Conservation (phyloP, 768 basidiomycete genomes). For the Hysterangium stoloniferum region DNA sequence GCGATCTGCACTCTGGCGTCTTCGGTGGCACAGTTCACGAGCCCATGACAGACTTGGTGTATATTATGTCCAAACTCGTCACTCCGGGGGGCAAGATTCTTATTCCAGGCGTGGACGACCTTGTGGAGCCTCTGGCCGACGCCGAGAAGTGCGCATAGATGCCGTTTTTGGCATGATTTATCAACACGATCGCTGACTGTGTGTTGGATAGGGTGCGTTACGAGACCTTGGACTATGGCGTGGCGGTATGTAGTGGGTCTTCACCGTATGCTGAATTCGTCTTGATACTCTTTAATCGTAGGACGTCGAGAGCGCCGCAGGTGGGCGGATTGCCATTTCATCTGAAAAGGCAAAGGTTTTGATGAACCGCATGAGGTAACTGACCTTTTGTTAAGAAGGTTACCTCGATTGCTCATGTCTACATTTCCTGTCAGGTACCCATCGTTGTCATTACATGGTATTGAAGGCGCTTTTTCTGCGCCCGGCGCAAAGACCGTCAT, state of each 20-base stretch:
- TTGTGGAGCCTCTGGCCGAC: conserved; percentile 65
- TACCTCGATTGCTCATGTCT: neutral
- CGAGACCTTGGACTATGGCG: conserved; percentile 58
- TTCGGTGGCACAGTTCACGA: conserved; percentile 79
- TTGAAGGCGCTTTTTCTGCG: conserved; percentile 88
- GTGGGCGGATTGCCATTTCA: conserved; percentile 67
- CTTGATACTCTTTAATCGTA: conserved; percentile 28
- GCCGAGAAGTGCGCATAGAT: conserved; percentile 51
- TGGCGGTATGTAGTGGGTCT: conserved; percentile 14
- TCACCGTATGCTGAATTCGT: neutral
- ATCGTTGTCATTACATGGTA: conserved; percentile 86
- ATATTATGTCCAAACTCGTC: conserved; percentile 80
- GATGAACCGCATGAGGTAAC: conserved; percentile 84
- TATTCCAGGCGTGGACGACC: conserved; percentile 81
- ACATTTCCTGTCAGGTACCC: conserved; percentile 34
- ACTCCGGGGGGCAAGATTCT: conserved; percentile 72
- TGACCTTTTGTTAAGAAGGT: too few species aligned
- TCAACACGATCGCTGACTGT: neutral
- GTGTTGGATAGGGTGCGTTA: conserved; percentile 49
- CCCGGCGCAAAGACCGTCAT: conserved; percentile 89
- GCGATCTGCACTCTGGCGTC: conserved; percentile 86
- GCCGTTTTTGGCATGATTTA: neutral
- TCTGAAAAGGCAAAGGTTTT: conserved; percentile 70
- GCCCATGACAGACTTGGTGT: conserved; percentile 91
- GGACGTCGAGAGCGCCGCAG: conserved; percentile 72